phyloP scores from a whole-genome alignment of 1,284 basidiomycete genomes.

The Golubevia sp. region DNA sequence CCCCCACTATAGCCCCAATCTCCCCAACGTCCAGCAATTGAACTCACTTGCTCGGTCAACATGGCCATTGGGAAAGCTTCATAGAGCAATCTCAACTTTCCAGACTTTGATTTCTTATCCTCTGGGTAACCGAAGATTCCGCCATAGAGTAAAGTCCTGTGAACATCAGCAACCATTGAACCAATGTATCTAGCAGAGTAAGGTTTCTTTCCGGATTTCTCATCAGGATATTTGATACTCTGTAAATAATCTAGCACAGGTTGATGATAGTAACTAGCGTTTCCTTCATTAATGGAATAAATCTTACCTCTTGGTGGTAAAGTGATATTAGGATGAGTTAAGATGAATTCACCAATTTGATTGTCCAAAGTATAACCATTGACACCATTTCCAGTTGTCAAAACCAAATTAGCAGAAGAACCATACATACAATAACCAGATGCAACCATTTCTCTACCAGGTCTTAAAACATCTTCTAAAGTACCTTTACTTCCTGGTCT shows the following conservation, averaged over 20 bases:
- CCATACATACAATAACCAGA: slow-evolving; percentile 87
- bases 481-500: slow-evolving; percentile 72
- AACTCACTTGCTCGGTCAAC: slow-evolving; percentile 84
- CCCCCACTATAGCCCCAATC: too few relatives aligned
- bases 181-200: slow-evolving; percentile 83
- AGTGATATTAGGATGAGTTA: slow-evolving; percentile 95
- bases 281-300: slow-evolving; percentile 99
- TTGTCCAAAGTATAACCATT: slow-evolving; percentile 98
- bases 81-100: slow-evolving; percentile 92
- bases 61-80: slow-evolving; percentile 99
- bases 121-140: slow-evolving; percentile 98
- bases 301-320: slow-evolving; percentile 95
- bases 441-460: slow-evolving; percentile 96
- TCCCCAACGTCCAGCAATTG: too few relatives aligned
- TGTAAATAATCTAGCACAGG: slow-evolving; percentile 49
- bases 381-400: slow-evolving; percentile 93
- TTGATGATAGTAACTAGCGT: slow-evolving; percentile 88
- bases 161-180: slow-evolving; percentile 98
- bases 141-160: slow-evolving; percentile 93
- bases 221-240: too few relatives aligned
- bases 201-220: slow-evolving; percentile 63
- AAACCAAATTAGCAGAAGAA: slow-evolving; percentile 94
- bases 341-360: slow-evolving; percentile 85
- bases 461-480: slow-evolving; percentile 85
- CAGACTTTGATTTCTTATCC: slow-evolving; percentile 95